These are phyloP conservation scores for Boletus reticuloceps DNA, from an alignment of 768 basidiomycete species.

Conservation along the genomic window DNA sequence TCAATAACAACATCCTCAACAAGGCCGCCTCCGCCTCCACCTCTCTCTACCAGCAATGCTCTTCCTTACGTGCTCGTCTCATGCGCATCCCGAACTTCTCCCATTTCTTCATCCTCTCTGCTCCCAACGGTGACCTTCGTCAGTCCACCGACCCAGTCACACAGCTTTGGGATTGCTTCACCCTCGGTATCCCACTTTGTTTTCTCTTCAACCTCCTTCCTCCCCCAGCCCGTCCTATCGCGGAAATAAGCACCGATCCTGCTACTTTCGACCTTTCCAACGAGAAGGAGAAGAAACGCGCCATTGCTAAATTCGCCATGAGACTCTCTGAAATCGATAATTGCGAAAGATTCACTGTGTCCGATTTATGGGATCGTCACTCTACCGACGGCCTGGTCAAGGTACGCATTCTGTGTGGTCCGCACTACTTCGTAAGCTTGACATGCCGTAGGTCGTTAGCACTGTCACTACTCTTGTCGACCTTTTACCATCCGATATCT, in stretches of 20 bases:
- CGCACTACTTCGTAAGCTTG: neutral
- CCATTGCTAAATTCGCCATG: constrained; percentile 91
- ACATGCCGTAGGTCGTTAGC: constrained; percentile 67
- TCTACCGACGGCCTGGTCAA: constrained; percentile 95
- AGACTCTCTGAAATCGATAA: constrained; percentile 68
- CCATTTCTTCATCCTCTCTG: constrained; percentile 63
- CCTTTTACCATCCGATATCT: constrained; percentile 65
- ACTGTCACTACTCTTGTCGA: constrained; percentile 85
- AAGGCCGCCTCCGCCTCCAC: constrained; percentile 84
- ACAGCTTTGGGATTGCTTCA: constrained; percentile 92
- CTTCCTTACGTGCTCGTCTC: constrained; percentile 70
- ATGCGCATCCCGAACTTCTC: constrained; percentile 74
- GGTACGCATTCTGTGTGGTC: constrained; percentile 44
- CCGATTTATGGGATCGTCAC: constrained; percentile 86
- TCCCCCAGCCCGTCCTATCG: constrained; percentile 38
- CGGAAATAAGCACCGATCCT: constrained; percentile 62
- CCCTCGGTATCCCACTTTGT: constrained; percentile 90
- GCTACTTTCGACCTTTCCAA: constrained; percentile 63
- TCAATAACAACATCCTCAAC: constrained; percentile 86
- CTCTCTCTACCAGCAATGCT: constrained; percentile 92
- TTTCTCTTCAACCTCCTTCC: constrained; percentile 94
- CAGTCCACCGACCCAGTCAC: constrained; percentile 90
- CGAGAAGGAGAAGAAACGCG: constrained; percentile 85
- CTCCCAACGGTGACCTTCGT: constrained; percentile 54
- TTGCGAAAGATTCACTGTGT: constrained; percentile 85